Conservation (phyloP, 1,139 yeast species). For the Suzukiozyma palmioleophila region DNA sequence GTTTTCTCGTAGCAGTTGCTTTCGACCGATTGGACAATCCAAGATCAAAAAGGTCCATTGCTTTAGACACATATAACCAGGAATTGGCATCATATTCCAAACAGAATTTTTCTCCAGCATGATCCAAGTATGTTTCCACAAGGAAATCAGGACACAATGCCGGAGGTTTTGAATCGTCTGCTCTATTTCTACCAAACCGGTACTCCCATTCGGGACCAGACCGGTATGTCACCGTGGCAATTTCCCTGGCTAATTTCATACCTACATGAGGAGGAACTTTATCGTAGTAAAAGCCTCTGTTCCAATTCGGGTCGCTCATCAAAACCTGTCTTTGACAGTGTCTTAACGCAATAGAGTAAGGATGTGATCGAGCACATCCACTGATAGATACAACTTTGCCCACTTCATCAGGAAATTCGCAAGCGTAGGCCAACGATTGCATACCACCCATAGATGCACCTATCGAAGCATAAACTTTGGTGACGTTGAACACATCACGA, state of each 20-base stretch:
- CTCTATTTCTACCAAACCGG: slow-evolving; percentile 83
- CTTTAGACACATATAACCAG: slow-evolving; percentile 78
- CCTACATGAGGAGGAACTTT: slow-evolving; percentile 87
- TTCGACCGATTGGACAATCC: slow-evolving; percentile 46
- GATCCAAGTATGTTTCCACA: slow-evolving; percentile 89
- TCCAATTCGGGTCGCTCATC: slow-evolving; percentile 95
- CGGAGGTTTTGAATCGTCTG: slow-evolving; percentile 74
- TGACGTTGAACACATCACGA: slow-evolving; percentile 55
- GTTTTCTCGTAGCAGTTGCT: slow-evolving; percentile 38
- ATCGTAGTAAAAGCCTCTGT: slow-evolving; percentile 81
- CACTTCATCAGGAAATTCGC: slow-evolving; percentile 77
- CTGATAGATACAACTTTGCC: slow-evolving; percentile 70
- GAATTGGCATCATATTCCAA: slow-evolving; percentile 90
- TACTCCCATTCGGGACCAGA: slow-evolving; percentile 98
- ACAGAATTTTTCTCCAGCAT: slow-evolving; percentile 92
- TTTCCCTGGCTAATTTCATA: slow-evolving; percentile 89
- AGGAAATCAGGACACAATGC: slow-evolving; percentile 90
- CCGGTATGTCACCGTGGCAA: slow-evolving; percentile 89
- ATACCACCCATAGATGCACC: slow-evolving; percentile 98
- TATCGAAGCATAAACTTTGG: slow-evolving; percentile 68
- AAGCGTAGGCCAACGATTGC: slow-evolving; percentile 88
- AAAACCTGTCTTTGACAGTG: slow-evolving; percentile 90
- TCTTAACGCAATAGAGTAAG: slow-evolving; percentile 89
- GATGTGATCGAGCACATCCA: slow-evolving; percentile 93
- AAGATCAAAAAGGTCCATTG: slow-evolving; percentile 90